Conservation (phyloP, 2,329 filamentous ascomycete genomes). For the Alternaria sp. region DNA sequence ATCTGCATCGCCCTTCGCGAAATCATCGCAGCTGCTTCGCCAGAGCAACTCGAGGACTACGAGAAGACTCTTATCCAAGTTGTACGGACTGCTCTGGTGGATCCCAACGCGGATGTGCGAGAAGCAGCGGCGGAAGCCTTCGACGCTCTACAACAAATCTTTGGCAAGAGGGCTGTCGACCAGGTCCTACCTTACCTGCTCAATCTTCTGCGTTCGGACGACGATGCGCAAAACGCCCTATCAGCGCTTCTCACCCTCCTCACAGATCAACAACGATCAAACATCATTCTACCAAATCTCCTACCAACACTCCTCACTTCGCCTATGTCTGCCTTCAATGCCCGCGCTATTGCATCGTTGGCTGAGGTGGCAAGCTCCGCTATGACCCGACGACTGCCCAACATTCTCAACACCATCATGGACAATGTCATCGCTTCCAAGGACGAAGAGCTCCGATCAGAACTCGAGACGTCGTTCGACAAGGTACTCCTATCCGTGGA, state of each 20-base stretch:
- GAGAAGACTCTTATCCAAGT: constrained; percentile 95
- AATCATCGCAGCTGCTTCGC: constrained; percentile 85
- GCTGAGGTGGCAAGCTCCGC: constrained; percentile 88
- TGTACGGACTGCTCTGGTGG: constrained; percentile 88
- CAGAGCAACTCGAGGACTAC: constrained; percentile 89
- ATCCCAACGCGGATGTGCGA: constrained; percentile 85
- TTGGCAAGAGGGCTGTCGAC: constrained; percentile 93
- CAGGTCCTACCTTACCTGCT: constrained; percentile 93
- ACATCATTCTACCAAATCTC: constrained; percentile 94
- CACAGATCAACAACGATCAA: constrained; percentile 90
- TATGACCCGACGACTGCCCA: constrained; percentile 88
- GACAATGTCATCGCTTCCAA: constrained; percentile 83
- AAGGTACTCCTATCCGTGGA: constrained; percentile 91
- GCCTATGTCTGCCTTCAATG: constrained; percentile 94
- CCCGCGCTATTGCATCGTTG: constrained; percentile 88
- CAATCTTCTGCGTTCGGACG: constrained; percentile 83
- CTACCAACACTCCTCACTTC: constrained; percentile 90
- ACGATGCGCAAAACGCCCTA: constrained; percentile 88
- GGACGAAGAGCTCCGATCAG: constrained; percentile 74
- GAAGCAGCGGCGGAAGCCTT: constrained; percentile 98
- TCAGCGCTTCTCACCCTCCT: constrained; percentile 91
- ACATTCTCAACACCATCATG: constrained; percentile 91
- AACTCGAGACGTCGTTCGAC: constrained; percentile 83
- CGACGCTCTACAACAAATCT: constrained; percentile 88
- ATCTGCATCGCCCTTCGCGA: constrained; percentile 97